Base-by-base conservation (phyloP, 495 filamentous ascomycete genomes). In the Saxophila tyrrhenica region DNA sequence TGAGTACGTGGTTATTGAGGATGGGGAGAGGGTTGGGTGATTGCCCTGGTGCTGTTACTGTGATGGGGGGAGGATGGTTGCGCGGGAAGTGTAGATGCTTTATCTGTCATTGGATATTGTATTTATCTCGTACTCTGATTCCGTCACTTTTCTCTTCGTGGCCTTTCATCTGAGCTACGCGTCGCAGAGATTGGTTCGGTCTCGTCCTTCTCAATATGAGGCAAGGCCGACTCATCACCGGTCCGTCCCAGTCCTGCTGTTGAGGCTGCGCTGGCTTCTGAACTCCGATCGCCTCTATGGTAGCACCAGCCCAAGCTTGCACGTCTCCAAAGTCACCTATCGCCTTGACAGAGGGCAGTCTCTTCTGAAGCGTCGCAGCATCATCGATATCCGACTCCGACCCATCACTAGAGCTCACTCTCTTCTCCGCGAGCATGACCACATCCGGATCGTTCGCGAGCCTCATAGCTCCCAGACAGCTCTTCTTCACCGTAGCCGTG, bases 1-100 rank as follows among this genome's bases (percentile, higher is more conserved):
- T 52, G 69, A 72, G 52, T 72, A 69, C 48, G 60, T 72, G 62
- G 52, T 70, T n/a, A 65, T 72, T 39, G 65, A 70, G 24, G 58
- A 69, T 24, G 65, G 68, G 1, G 53, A 67, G 61, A 65, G 58
- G 48, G 59, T 70, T 13, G 56, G 52, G 17, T 61, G n/a, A n/a
- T n/a, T n/a, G n/a, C n/a, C n/a, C n/a, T n/a, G n/a, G n/a, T n/a
- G n/a, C n/a, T n/a, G n/a, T n/a, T n/a, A n/a, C n/a, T n/a, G n/a
- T n/a, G n/a, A n/a, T n/a, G n/a, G n/a, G n/a, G n/a, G n/a, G n/a
- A n/a, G n/a, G n/a, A n/a, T n/a, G n/a, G n/a, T n/a, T n/a, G n/a
- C n/a, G n/a, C n/a, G n/a, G n/a, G n/a, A n/a, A n/a, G n/a, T n/a
- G n/a, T n/a, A n/a, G n/a, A n/a, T n/a, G n/a, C n/a, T n/a, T n/a